phyloP scores from a whole-genome alignment of 1,284 basidiomycete species.

The Testicularia cyperi region DNA sequence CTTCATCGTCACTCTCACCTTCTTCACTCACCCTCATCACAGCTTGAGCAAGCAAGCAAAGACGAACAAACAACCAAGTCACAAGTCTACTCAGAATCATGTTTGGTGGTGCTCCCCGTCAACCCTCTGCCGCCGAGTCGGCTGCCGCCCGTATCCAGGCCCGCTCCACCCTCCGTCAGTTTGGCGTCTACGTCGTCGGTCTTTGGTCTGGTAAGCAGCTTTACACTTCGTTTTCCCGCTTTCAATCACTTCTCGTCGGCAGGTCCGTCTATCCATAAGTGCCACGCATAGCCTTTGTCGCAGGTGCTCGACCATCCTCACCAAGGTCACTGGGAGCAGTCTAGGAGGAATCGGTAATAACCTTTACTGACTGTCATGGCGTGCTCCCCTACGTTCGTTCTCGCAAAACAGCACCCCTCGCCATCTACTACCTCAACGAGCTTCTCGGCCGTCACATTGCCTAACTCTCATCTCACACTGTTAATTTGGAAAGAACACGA shows the following conservation, averaged over 20 bases:
- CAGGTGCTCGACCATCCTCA: too few relatives aligned
- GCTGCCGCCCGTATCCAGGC: conserved; percentile 24
- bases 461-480: conserved; percentile 1
- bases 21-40: neutral
- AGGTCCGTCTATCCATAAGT: too few relatives aligned
- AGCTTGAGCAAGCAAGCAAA: neutral
- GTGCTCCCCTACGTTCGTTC: too few relatives aligned
- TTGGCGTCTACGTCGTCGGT: conserved; percentile 24
- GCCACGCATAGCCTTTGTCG: too few relatives aligned
- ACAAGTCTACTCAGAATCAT: conserved; percentile 3
- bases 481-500: neutral
- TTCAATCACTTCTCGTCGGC: too few relatives aligned
- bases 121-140: conserved; percentile 18
- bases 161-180: conserved; percentile 15
- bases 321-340: too few relatives aligned
- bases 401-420: conserved; percentile 19
- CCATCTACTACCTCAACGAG: conserved; percentile 38
- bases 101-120: conserved; percentile 36
- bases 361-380: too few relatives aligned
- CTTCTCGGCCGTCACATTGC: conserved; percentile 34
- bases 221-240: neutral
- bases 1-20: neutral
- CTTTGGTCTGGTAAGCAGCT: conserved; percentile 29
- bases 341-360: too few relatives aligned
- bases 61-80: neutral